Conservation (phyloP, 2,329 filamentous ascomycete species). For the Colletotrichum chrysophilum region DNA sequence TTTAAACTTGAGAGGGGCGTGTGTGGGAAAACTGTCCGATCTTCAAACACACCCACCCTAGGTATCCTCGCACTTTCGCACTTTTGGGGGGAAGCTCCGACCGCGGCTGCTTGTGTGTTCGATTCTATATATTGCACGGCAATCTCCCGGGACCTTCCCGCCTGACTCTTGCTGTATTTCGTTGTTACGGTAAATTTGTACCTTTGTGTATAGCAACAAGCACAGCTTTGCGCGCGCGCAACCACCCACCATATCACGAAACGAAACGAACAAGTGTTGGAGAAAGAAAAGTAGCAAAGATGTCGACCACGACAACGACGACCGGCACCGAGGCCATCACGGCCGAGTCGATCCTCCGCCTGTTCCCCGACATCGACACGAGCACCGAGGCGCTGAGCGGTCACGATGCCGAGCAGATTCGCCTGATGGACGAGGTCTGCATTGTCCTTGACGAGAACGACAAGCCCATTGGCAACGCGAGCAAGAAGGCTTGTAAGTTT, state of each 20-base stretch:
- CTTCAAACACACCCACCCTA: neutral
- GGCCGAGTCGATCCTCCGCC: conserved; percentile 81
- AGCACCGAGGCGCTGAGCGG: conserved; percentile 79
- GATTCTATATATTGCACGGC: neutral
- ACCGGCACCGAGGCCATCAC: conserved; percentile 71
- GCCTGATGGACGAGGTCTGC: conserved; percentile 98
- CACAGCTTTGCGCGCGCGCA: neutral
- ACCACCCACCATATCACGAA: neutral
- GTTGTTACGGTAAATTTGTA: neutral
- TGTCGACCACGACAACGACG: conserved; percentile 41
- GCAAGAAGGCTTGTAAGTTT: conserved; percentile 92
- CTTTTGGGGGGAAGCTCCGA: neutral
- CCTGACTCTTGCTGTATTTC: neutral
- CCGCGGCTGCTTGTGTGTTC: neutral
- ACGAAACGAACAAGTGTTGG: neutral
- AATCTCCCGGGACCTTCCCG: neutral
- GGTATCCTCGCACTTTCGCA: neutral
- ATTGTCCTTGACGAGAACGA: conserved; percentile 96
- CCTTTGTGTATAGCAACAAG: neutral
- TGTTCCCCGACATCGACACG: conserved; percentile 85
- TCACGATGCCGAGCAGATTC: conserved; percentile 97
- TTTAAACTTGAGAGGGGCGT: neutral
- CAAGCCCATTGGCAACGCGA: conserved; percentile 90
- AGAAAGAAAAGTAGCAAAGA: conserved; percentile 8
- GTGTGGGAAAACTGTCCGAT: neutral